Evolutionary conservation across 1,139 yeast species (phyloP).

Genomic region (Lodderomyces beijingensis): DNA sequence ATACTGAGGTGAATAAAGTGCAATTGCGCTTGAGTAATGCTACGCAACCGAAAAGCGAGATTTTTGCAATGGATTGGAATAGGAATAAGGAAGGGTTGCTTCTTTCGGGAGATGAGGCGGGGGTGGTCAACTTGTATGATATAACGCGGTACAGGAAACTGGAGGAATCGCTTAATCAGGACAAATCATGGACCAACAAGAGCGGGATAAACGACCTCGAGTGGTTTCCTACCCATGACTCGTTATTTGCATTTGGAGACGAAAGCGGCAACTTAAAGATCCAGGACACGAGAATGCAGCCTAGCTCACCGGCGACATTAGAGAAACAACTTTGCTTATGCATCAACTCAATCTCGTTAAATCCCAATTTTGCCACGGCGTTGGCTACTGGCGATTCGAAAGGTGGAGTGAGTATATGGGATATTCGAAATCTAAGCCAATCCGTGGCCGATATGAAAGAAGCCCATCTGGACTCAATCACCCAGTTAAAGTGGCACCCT

Average conservation of each 20-base stretch:
- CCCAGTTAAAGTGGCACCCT: slow-evolving; percentile 80
- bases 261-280: slow-evolving; percentile 49
- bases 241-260: slow-evolving; percentile 53
- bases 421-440: slow-evolving; percentile 47
- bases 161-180: slow-evolving; percentile 12
- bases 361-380: slow-evolving; percentile 46
- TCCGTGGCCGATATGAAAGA: background rate
- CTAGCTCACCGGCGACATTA: slow-evolving; percentile 10
- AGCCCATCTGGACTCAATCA: slow-evolving; percentile 57
- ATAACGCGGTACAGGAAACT: slow-evolving; percentile 20
- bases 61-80: slow-evolving; percentile 47
- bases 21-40: slow-evolving; percentile 8
- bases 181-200: slow-evolving; percentile 8
- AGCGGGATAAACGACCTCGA: slow-evolving; percentile 57
- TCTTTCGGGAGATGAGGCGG: slow-evolving; percentile 34
- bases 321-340: too few species aligned
- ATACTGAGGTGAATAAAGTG: slow-evolving; percentile 23
- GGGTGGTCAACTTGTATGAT: slow-evolving; percentile 33
- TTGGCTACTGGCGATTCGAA: slow-evolving; percentile 67
- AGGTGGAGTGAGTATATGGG: slow-evolving; percentile 67
- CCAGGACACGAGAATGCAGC: slow-evolving; percentile 43
- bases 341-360: slow-evolving; percentile 64
- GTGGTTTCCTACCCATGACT: slow-evolving; percentile 58
- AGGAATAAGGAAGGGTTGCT: slow-evolving; percentile 33
- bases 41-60: slow-evolving; percentile 18